Conservation (phyloP, 495 filamentous ascomycete species). For the Neurospora terricola region DNA sequence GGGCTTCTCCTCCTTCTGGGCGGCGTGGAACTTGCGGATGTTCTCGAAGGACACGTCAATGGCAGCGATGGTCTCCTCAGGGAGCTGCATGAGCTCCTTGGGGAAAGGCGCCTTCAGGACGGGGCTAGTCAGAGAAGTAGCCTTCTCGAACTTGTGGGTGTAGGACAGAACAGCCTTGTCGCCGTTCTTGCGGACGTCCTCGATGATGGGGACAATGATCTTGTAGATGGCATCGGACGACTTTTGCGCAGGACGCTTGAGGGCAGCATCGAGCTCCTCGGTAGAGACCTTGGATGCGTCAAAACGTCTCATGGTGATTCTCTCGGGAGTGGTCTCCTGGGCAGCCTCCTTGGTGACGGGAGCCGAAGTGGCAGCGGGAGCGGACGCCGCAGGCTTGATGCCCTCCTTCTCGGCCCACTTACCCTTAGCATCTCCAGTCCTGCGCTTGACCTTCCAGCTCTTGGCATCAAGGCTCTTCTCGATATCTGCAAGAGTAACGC, state of each 20-base stretch:
- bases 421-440: slow-evolving; percentile 88
- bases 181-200: slow-evolving; percentile 67
- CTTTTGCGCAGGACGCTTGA: slow-evolving; percentile 84
- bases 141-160: slow-evolving; percentile 95
- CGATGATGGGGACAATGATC: slow-evolving; percentile 84
- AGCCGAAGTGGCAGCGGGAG: slow-evolving; percentile 1
- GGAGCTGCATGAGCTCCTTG: slow-evolving; percentile 69
- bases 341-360: slow-evolving; percentile 17
- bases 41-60: slow-evolving; percentile 91
- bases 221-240: slow-evolving; percentile 82
- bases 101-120: slow-evolving; percentile 85
- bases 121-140: slow-evolving; percentile 76
- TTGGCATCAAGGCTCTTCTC: slow-evolving; percentile 90
- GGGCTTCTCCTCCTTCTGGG: slow-evolving; percentile 70
- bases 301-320: slow-evolving; percentile 75
- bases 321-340: slow-evolving; percentile 45
- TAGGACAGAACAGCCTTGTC: slow-evolving; percentile 83
- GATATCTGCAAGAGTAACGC: slow-evolving; percentile 76
- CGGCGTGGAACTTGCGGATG: slow-evolving; percentile 85
- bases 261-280: slow-evolving; percentile 53
- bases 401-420: slow-evolving; percentile 78
- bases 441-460: slow-evolving; percentile 82
- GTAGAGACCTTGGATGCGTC: slow-evolving; percentile 50
- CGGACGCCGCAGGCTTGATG: slow-evolving; percentile 40
- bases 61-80: slow-evolving; percentile 73